Evolutionary conservation across 1,284 basidiomycete genomes (phyloP), one percentile per base, ranked within the genome.

Genomic region (Tranzscheliella williamsii): DNA sequence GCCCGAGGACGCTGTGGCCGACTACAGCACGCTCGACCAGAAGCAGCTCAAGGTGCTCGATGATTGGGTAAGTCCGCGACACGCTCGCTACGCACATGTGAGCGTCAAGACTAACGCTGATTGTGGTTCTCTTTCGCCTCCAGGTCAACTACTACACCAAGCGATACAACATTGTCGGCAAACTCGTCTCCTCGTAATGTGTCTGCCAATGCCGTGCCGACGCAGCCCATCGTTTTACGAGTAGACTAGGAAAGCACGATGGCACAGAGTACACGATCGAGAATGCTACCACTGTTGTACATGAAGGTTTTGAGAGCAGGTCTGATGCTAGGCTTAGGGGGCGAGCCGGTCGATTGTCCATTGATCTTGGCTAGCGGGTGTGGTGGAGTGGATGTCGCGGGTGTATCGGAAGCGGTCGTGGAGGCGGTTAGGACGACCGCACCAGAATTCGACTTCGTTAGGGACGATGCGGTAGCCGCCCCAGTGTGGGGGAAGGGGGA

Each of bases 401-500:
- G 70, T 73, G 42, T 71, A 73, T 9, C 62, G 53, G 47, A 73
- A 75, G 2, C 75, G 43, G 40, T 77, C 75, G 31, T 77, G 75
- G 24, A 77, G 50, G 16, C 75, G 47, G 42, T 68, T 75, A 9
- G 57, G 56, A 17, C 75, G 52, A 24, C 75, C 75, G 17, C 61
- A 56, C 75, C 75, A 77, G 35, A 77, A 77, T 54, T 77, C 75
- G 11, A 83, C 86, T 78, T 78, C 93, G 88, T 84, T 84, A 13
- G 95, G 95, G 6, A 96, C 82, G 30, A 99, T 84, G 66, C 93
- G 83, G 86, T 90, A 96, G 3, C 94, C 94, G 49, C 94, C 94
- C 95, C 95, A 99, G 78, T 90, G 90, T 6, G 89, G 87, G 2
- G 94, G 95, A 36, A 88, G 81, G 0, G 90, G 88, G 8, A 96